Conservation (phyloP, 2,329 filamentous ascomycete genomes). For the Hymenoscyphus occultus region DNA sequence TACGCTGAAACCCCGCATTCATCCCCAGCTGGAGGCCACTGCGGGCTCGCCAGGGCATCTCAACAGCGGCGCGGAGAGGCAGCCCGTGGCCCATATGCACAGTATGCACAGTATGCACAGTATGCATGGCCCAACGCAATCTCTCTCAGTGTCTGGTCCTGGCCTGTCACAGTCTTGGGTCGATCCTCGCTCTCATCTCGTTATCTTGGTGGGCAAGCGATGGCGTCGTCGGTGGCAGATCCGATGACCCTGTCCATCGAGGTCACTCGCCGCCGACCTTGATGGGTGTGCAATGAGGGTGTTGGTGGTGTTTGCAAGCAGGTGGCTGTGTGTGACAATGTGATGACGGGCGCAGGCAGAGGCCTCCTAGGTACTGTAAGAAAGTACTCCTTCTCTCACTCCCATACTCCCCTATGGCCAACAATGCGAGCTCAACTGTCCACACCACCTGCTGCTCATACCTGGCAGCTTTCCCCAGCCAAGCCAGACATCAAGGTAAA, state of each 20-base stretch:
- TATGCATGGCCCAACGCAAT: background rate
- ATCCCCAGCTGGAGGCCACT: too few relatives aligned
- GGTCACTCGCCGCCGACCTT: background rate
- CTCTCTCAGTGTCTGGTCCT: background rate
- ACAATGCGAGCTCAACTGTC: background rate
- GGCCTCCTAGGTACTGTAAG: background rate
- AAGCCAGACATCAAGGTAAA: conserved; percentile 2
- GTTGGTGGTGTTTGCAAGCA: background rate
- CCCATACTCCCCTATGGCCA: background rate
- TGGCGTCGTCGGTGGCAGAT: conserved; percentile 3
- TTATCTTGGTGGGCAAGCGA: background rate
- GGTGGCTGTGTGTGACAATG: conserved; percentile 1
- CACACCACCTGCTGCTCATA: too few relatives aligned
- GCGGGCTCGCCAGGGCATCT: too few relatives aligned
- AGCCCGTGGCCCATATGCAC: background rate
- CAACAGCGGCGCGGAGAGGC: background rate
- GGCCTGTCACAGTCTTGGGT: background rate
- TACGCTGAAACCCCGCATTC: background rate
- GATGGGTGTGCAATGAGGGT: background rate
- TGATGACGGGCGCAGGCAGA: conserved; percentile 6
- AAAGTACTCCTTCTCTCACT: background rate
- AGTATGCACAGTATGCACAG: background rate
- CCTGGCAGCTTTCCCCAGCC: background rate
- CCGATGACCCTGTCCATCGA: conserved; percentile 3
- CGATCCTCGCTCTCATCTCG: background rate